phyloP scores from a whole-genome alignment of 352 stramenopile species.

The Phytopythium helicoides region DNA sequence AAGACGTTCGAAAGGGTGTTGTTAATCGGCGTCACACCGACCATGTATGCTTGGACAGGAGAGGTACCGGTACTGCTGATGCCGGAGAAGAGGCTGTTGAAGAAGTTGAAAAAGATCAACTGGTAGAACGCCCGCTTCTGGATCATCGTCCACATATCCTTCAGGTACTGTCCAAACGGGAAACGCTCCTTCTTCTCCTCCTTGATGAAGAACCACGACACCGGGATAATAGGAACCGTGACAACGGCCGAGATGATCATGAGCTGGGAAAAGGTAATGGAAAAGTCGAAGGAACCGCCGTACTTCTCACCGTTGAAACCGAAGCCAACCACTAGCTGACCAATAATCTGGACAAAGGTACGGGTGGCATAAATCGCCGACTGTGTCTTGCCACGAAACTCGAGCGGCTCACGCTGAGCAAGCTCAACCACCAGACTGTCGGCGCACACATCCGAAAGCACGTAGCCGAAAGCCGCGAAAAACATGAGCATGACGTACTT shows the following conservation, averaged over 20 bases:
- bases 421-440: slow-evolving; percentile 56
- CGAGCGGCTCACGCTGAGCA: slow-evolving; percentile 49
- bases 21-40: slow-evolving; percentile 29
- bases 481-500: slow-evolving; percentile 62
- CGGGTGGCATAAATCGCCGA: slow-evolving; percentile 48
- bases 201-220: slow-evolving; percentile 55
- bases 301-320: slow-evolving; percentile 40
- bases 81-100: slow-evolving; percentile 32
- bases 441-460: slow-evolving; percentile 37
- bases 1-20: slow-evolving; percentile 28
- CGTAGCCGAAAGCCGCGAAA: slow-evolving; percentile 36
- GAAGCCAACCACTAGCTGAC: slow-evolving; percentile 38
- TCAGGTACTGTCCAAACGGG: slow-evolving; percentile 36
- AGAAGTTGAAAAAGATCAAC: slow-evolving; percentile 30
- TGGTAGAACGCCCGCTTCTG: slow-evolving; percentile 24
- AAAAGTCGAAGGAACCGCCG: slow-evolving; percentile 33
- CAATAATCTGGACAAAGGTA: slow-evolving; percentile 38
- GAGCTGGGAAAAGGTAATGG: slow-evolving; percentile 34
- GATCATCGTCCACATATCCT: slow-evolving; percentile 24
- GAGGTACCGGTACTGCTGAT: slow-evolving; percentile 30
- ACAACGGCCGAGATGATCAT: slow-evolving; percentile 42
- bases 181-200: slow-evolving; percentile 36
- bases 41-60: slow-evolving; percentile 33
- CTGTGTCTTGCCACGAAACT: slow-evolving; percentile 49
- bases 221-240: slow-evolving; percentile 6